Base-by-base conservation (phyloP, 2,329 filamentous ascomycete species). In the Intubia oerlemansii region DNA sequence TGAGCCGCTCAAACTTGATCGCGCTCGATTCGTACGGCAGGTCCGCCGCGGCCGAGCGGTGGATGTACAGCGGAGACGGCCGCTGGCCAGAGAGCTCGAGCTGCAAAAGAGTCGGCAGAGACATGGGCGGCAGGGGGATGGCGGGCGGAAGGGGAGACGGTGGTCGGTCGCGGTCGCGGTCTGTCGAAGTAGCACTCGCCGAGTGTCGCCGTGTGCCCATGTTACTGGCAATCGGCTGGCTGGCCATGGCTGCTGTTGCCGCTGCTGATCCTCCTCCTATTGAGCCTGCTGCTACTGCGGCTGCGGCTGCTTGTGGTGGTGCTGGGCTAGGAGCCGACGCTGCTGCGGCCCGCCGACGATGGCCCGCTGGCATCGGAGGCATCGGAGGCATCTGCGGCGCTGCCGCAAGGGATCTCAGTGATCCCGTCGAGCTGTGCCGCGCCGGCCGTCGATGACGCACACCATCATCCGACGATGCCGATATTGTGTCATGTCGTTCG, bases 11-110 rank as follows among this genome's bases (percentile, higher is more conserved):
- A 34, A 95, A 77, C 46, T 95, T 95, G 42, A 91, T 66, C 17
- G 75, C 75, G 14, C 80, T 85, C 4, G 84, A 92, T 48, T 98
- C 88, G 49, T 93, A 95, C 0, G 82, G 81, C 15, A 57, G 52
- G 31, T 72, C 66, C 34, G 49, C 56, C 1, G 58, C 44, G 25
- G 63, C 53, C 1, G 66, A 62, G 35, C 64, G 62, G 40, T 72
- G 59, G 32, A 74, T 72, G 39, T 73, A 73, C n/a, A 73, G 47
- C 6, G 66, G 67, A 27, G 65, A 72, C 5, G 69, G 69, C 18
- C 63, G 54, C 32, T 66, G 58, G 4, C 62, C 64, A 2, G 69
- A 65, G 9, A 75, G 49, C 41, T 74, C 69, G 1, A 75, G 58
- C 40, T 74, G 67, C 3, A 75, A 49, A 28, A 74, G 59, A 1